Percentiles rank a stretch among this genome's conserved stretches.
Conservation (phyloP, 2,329 filamentous ascomycete species). For the Fusarium secorum region DNA sequence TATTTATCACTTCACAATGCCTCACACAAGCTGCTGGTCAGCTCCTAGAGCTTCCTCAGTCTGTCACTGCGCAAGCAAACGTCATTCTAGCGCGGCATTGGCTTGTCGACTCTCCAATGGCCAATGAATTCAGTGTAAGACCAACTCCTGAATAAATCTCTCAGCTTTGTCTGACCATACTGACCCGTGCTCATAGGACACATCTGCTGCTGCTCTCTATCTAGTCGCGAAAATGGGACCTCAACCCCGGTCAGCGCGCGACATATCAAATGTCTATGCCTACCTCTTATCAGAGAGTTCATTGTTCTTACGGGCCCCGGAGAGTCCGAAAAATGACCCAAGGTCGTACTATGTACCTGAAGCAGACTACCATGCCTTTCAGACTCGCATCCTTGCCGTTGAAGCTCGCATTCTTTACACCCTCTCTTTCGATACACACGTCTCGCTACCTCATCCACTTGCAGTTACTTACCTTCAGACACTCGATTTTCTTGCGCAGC, state of each 20-base stretch:
- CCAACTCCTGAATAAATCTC: not conserved
- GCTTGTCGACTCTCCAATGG: conserved; percentile 65
- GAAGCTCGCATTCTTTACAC: conserved; percentile 80
- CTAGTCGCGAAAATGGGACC: conserved; percentile 84
- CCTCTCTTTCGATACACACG: conserved; percentile 83
- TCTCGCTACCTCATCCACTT: conserved; percentile 84
- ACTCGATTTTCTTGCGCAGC: conserved; percentile 69
- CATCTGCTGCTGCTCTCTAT: conserved; percentile 83
- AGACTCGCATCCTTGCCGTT: conserved; percentile 70
- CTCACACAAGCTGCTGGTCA: conserved; percentile 82
- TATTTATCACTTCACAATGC: conserved; percentile 75
- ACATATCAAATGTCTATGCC: conserved; percentile 83
- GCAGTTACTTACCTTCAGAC: conserved; percentile 93
- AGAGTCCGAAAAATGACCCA: conserved; percentile 51
- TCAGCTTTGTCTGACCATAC: not conserved
- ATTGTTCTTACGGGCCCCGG: conserved; percentile 57
- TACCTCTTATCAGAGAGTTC: conserved; percentile 75
- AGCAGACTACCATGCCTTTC: conserved; percentile 71
- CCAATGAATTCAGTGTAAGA: conserved; percentile 64
- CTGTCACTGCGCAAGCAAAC: conserved; percentile 84
- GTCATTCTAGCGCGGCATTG: conserved; percentile 84
- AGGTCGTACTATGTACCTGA: conserved; percentile 75
- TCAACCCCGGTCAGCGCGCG: conserved; percentile 77
- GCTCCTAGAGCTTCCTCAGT: conserved; percentile 83
- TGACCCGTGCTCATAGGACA: conserved; percentile 62